Evolutionary conservation across 2,329 filamentous ascomycete genomes (phyloP), one percentile per base, ranked within the genome.

Genomic region (Aspergillus aculeatus): DNA sequence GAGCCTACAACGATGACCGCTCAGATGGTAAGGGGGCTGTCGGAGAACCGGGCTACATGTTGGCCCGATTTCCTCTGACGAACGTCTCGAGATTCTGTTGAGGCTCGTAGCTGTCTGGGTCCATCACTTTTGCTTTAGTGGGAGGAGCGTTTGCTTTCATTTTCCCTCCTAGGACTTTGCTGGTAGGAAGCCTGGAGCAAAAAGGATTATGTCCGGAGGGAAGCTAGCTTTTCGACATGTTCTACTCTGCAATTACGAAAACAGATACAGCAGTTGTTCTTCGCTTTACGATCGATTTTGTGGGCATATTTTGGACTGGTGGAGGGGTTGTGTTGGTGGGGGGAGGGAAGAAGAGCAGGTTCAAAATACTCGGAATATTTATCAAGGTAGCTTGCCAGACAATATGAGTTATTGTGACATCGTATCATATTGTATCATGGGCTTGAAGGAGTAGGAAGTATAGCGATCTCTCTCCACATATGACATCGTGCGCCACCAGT

Each of bases 251-350:
- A 55, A 31, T 55, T 55, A 48, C 53, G 38, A 55, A 54, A 48
- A 55, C 53, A 47, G 53, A 55, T 55, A 55, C 47, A 47, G 53
- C 53, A 47, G 53, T 55, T 47, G 47, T 48, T 55, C 41, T 48
- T 55, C 47, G 35, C 53, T 44, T 55, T 55, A 55, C 53, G 38
- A 44, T 44, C 38, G 16, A 44, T 55, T 55, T 53, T 41, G 47
- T 55, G 53, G 53, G 31, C 53, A 55, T 55, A 24, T 55, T 55
- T 47, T 55, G 26, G 41, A 32, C 35, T 54, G 53, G 41, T 9
- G 31, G 41, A 47, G 23, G 44, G n/a, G 47, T 23, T 23, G 23
- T 23, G 23, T 23, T 23, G 23, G 23, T 35, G 41, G 12, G 44
- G 51, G 29, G 32, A 5, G 32, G 31, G 32, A 9, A 44, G 35